Evolutionary conservation across 192 early-diverging fungal species (phyloP).

Genomic region (Coemansia sp.): DNA sequence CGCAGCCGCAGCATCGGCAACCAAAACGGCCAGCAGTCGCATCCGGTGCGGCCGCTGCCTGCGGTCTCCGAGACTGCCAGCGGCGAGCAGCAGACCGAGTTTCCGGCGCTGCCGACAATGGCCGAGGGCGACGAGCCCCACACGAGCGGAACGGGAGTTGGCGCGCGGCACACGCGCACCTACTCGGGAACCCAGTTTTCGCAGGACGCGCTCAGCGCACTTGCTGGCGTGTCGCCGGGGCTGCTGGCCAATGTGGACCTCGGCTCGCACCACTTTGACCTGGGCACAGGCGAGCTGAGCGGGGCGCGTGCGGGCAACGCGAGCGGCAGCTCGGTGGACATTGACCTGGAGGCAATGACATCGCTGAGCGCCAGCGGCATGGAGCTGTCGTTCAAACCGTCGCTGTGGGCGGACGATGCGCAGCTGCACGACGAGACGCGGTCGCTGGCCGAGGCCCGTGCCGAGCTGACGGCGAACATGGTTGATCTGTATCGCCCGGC

Average conservation of each 20-base stretch:
- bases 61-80: slow-evolving; percentile 16
- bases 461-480: slow-evolving; percentile 1
- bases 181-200: slow-evolving; percentile 31
- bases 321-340: slow-evolving; percentile 11
- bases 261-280: not conserved
- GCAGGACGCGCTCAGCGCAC: slow-evolving; percentile 23
- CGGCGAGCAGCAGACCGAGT: not conserved
- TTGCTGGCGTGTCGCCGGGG: slow-evolving; percentile 9
- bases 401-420: slow-evolving; percentile 31
- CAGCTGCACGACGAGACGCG: slow-evolving; percentile 24
- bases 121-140: not conserved
- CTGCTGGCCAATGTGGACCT: slow-evolving; percentile 2
- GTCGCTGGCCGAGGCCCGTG: slow-evolving; percentile 32
- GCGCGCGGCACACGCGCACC: slow-evolving; percentile 19
- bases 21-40: slow-evolving; percentile 10
- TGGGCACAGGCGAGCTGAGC: not conserved
- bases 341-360: slow-evolving; percentile 39
- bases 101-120: not conserved
- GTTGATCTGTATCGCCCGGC: slow-evolving; percentile 35
- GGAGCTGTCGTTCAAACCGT: slow-evolving; percentile 39
- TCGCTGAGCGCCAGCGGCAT: slow-evolving; percentile 24
- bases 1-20: slow-evolving; percentile 34
- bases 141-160: not conserved
- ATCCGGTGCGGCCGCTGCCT: slow-evolving; percentile 6
- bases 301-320: not conserved